A percentile compares a stretch with the other conserved stretches of the same genome.
Conservation (phyloP, 1,139 yeast species). For the Pichia sp. region DNA sequence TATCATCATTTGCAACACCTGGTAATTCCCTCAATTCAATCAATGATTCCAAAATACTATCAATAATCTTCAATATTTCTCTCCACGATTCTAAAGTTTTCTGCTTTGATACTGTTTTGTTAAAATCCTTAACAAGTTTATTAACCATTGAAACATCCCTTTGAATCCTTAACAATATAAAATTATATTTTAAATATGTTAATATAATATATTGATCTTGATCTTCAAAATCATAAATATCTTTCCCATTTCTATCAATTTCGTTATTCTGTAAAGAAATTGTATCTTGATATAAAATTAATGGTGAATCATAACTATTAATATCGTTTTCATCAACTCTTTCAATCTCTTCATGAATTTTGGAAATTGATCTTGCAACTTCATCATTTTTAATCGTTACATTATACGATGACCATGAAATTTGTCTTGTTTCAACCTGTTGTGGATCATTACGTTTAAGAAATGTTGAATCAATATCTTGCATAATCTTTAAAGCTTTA, state of each 20-base stretch:
- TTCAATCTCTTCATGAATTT: slow-evolving; percentile 27
- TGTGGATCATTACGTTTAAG: slow-evolving; percentile 31
- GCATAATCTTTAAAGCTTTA: slow-evolving; percentile 35
- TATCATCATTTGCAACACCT: slow-evolving; percentile 85
- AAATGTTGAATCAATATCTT: slow-evolving; percentile 35
- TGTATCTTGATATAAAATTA: slow-evolving; percentile 52
- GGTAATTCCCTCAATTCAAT: slow-evolving; percentile 68
- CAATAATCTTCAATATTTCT: slow-evolving; percentile 44
- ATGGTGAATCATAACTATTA: slow-evolving; percentile 38
- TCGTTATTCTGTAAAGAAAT: slow-evolving; percentile 43
- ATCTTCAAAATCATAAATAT: slow-evolving; percentile 40
- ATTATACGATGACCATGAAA: slow-evolving; percentile 69
- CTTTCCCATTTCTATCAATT: slow-evolving; percentile 40
- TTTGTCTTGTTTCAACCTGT: slow-evolving; percentile 28
- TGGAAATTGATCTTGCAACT: slow-evolving; percentile 52
- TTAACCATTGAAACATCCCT: slow-evolving; percentile 56
- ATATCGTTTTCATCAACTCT: slow-evolving; percentile 24
- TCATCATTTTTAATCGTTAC: slow-evolving; percentile 69
- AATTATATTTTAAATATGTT: slow-evolving; percentile 67
- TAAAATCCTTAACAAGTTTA: slow-evolving; percentile 12
- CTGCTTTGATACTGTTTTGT: slow-evolving; percentile 19
- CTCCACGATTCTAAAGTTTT: slow-evolving; percentile 33
- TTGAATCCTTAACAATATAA: slow-evolving; percentile 57
- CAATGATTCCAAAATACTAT: slow-evolving; percentile 41
- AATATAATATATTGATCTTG: slow-evolving; percentile 71